These are phyloP conservation scores for Sextonia rubra DNA, from an alignment of 164 flowering plant species.

Conservation along the genomic window DNA sequence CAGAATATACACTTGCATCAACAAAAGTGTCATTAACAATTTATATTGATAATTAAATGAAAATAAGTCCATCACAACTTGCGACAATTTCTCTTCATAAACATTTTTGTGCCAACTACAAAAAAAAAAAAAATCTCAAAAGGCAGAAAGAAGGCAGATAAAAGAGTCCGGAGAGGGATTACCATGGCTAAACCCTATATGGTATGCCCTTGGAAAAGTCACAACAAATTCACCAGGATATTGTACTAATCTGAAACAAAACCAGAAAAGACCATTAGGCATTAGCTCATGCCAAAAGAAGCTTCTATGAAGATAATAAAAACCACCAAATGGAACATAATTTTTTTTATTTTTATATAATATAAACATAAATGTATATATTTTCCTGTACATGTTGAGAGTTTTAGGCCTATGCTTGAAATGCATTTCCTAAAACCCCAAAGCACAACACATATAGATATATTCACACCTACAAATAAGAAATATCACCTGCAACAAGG, in stretches of 20 bases:
- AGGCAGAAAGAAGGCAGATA: not conserved
- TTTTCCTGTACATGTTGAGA: no score
- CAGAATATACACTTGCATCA: not conserved
- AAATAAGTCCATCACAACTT: no score
- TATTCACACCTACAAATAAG: not conserved
- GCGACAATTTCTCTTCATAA: not conserved
- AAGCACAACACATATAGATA: not conserved
- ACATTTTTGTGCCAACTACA: not conserved
- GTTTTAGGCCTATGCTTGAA: not conserved
- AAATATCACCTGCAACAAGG: slow-evolving; percentile 87
- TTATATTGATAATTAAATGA: not conserved
- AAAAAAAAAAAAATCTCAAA: not conserved
- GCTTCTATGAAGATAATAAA: not conserved
- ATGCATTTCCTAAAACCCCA: not conserved
- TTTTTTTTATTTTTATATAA: no score
- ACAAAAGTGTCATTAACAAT: not conserved
- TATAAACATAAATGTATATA: no score
- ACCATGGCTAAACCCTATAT: slow-evolving; percentile 99
- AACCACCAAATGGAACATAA: no score
- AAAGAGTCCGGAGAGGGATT: slow-evolving; percentile 19
- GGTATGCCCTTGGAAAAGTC: slow-evolving; percentile 99
- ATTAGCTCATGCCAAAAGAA: slow-evolving; percentile 12
- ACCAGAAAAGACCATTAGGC: slow-evolving; percentile 14
- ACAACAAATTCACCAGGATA: slow-evolving; percentile 99
- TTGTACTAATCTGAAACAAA: slow-evolving; percentile 70